Percentiles rank a stretch among this genome's conserved stretches.
phyloP scores from a whole-genome alignment of 2,329 filamentous ascomycete genomes.

The Biscogniauxia marginata region DNA sequence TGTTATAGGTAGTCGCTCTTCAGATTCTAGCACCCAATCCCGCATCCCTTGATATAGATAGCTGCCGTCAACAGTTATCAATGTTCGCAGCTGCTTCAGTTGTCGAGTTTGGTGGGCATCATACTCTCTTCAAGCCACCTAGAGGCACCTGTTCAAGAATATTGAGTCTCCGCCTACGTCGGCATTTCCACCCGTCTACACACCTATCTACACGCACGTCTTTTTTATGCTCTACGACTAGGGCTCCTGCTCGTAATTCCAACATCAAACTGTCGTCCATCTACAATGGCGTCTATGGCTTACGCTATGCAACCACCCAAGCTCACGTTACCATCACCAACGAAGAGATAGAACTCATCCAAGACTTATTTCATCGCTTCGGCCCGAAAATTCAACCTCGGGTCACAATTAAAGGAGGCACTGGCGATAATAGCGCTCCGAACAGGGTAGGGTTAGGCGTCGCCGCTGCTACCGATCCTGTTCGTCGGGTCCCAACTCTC shows the following conservation, averaged over 20 bases:
- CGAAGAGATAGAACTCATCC: slow-evolving; percentile 11
- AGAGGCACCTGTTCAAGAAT: slow-evolving; percentile 28
- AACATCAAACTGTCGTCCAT: background rate
- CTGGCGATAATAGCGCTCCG: too few species aligned
- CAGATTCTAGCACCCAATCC: background rate
- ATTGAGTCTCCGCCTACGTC: slow-evolving; percentile 23
- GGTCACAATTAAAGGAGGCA: too few species aligned
- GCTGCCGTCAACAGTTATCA: background rate
- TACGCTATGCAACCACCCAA: slow-evolving; percentile 9
- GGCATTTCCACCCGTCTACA: slow-evolving; percentile 12
- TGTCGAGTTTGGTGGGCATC: slow-evolving; percentile 24
- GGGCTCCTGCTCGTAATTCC: too few species aligned
- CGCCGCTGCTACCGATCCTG: too few species aligned
- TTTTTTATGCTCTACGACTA: too few species aligned
- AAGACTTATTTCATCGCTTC: slow-evolving; percentile 6
- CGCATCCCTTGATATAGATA: background rate
- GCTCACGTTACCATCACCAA: slow-evolving; percentile 4
- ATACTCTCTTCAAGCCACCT: slow-evolving; percentile 21
- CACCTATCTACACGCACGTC: too few species aligned
- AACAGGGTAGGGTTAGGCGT: too few species aligned
- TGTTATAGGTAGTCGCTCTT: slow-evolving; percentile 2
- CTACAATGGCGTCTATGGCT: background rate
- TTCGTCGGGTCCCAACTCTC: too few species aligned
- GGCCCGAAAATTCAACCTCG: background rate
- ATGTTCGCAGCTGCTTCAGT: slow-evolving; percentile 22